phyloP scores from a whole-genome alignment of 2,329 filamentous ascomycete genomes.

The Salinomyces thailandicus region DNA sequence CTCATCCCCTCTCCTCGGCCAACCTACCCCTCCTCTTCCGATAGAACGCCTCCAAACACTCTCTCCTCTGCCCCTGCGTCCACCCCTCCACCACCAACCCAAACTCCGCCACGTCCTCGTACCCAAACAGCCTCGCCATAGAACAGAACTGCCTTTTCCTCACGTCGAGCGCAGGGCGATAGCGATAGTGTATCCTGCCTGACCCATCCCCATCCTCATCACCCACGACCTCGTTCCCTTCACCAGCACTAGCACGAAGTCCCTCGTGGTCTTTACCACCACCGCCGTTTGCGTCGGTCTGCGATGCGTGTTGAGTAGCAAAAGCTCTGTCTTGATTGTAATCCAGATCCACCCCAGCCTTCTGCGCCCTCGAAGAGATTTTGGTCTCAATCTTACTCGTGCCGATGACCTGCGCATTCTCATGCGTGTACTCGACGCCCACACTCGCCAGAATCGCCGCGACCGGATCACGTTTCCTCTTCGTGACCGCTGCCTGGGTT shows the following conservation, averaged over 20 bases:
- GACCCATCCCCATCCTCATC: conserved; percentile 10
- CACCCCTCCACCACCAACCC: conserved; percentile 82
- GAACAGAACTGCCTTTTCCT: conserved; percentile 76
- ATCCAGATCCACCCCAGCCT: conserved; percentile 43
- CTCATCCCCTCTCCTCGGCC: neutral
- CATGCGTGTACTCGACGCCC: conserved; percentile 89
- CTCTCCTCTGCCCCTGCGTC: conserved; percentile 71
- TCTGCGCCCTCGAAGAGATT: conserved; percentile 65
- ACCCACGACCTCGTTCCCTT: conserved; percentile 21
- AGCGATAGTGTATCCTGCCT: conserved; percentile 44
- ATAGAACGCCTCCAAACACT: conserved; percentile 76
- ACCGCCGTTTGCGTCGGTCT: too few species aligned
- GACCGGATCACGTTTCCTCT: conserved; percentile 56
- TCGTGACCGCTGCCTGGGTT: conserved; percentile 28
- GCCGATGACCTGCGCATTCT: conserved; percentile 91
- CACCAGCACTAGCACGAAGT: conserved; percentile 1
- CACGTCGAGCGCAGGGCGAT: conserved; percentile 65
- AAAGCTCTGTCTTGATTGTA: conserved; percentile 36
- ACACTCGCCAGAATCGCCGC: conserved; percentile 80
- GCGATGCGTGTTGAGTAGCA: too few species aligned
- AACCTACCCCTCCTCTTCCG: conserved; percentile 43
- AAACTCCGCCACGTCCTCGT: conserved; percentile 67
- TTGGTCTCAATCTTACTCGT: conserved; percentile 83
- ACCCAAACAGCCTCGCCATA: conserved; percentile 74
- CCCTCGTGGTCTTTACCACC: too few species aligned